phyloP scores from a whole-genome alignment of 176 grass and related monocot genomes.

The Oryza punctata region DNA sequence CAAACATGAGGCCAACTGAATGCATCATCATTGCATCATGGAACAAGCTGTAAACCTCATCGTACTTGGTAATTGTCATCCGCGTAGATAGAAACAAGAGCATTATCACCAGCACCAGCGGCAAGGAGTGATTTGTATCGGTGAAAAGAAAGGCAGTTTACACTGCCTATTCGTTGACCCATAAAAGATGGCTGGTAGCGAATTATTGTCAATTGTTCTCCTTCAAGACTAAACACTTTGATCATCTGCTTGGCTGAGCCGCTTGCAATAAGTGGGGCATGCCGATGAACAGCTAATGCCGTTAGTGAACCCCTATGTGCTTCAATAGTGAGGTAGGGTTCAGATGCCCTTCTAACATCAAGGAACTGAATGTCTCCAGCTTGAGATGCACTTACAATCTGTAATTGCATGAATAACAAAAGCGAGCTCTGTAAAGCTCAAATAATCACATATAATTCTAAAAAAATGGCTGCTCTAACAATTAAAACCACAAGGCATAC shows the following conservation, averaged over 20 bases:
- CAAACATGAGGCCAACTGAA: conserved; percentile 35
- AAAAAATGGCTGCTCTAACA: background rate
- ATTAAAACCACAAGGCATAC: conserved; percentile 32
- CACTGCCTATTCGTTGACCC: conserved; percentile 72
- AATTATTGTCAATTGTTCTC: conserved; percentile 62
- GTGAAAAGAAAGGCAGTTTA: conserved; percentile 88
- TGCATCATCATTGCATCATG: conserved; percentile 19
- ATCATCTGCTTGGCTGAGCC: conserved; percentile 87
- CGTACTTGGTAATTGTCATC: conserved; percentile 84
- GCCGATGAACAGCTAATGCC: conserved; percentile 71
- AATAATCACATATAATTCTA: background rate
- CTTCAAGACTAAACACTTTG: conserved; percentile 74
- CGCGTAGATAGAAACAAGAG: conserved; percentile 76
- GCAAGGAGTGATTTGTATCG: conserved; percentile 73
- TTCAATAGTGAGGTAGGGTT: conserved; percentile 67
- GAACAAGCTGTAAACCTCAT: conserved; percentile 41
- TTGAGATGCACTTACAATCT: conserved; percentile 93
- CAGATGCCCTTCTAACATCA: conserved; percentile 69
- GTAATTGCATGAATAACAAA: conserved; percentile 35
- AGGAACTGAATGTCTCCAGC: conserved; percentile 92
- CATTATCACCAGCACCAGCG: conserved; percentile 80
- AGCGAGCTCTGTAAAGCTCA: conserved; percentile 29
- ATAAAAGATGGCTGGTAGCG: conserved; percentile 78
- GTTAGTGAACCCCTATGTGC: conserved; percentile 75
- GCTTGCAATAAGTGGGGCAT: conserved; percentile 79